phyloP scores from a whole-genome alignment of 2,329 filamentous ascomycete genomes.

The Dryadomyces quercus-mongolicae region DNA sequence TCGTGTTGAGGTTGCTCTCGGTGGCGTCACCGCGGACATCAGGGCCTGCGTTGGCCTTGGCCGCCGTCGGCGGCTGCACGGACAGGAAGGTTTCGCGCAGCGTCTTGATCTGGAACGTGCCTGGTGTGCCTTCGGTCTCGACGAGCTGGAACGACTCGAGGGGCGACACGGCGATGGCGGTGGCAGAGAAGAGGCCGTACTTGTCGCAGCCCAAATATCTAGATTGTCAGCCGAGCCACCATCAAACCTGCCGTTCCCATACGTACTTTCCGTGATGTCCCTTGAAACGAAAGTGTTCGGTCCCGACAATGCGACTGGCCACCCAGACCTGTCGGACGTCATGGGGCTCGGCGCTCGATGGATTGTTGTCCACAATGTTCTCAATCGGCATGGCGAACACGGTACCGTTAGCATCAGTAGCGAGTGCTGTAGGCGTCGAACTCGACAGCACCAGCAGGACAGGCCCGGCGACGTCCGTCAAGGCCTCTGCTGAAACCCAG shows the following conservation, averaged over 20 bases:
- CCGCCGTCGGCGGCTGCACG: conserved; percentile 39
- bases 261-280: conserved; percentile 72
- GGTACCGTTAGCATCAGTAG: conserved; percentile 75
- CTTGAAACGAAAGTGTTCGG: conserved; percentile 74
- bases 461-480: conserved; percentile 68
- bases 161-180: conserved; percentile 67
- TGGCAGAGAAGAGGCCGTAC: conserved; percentile 65
- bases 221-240: conserved; percentile 7
- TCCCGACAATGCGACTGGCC: conserved; percentile 70
- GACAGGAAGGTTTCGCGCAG: conserved; percentile 59
- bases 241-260: background rate
- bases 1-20: conserved; percentile 54
- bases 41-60: conserved; percentile 35
- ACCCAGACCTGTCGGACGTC: conserved; percentile 96
- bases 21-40: conserved; percentile 70
- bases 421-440: conserved; percentile 59
- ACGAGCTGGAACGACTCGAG: conserved; percentile 72
- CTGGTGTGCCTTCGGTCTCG: conserved; percentile 49
- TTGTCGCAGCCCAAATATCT: conserved; percentile 82
- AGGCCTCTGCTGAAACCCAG: conserved; percentile 76
- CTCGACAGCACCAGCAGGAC: conserved; percentile 73
- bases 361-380: conserved; percentile 77
- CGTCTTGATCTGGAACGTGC: conserved; percentile 65
- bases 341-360: conserved; percentile 81
- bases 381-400: conserved; percentile 74